Evolutionary conservation across 78 protist species (phyloP), one percentile per base, ranked within the genome.

Genomic region (Dictyostelium firmibasis): DNA sequence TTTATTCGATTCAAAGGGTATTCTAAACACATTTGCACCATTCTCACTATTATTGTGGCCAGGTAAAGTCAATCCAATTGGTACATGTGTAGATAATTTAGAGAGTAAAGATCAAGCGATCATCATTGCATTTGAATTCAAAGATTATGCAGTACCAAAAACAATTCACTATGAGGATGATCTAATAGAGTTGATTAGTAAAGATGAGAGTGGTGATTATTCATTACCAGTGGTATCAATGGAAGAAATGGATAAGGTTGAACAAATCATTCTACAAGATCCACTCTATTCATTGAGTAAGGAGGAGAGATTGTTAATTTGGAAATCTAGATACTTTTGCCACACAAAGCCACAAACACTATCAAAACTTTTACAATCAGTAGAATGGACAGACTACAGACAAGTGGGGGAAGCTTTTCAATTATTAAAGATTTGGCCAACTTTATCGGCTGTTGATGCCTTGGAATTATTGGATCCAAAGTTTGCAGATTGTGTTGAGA

Each of bases 381-480:
- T 98, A 2, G 35, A 60, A 10, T 98, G 99, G 99, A 64, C 57
- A 43, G 16, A 77, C 18, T 96, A 79, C 1, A 35, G 6, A n/a
- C 92, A 86, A 2, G 98, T 97, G 23, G 38, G 35, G 18, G 98
- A 97, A 43, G 97, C 92, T 25, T 93, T 35, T 18, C 20, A 74
- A 20, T 77, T 91, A 33, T 44, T 97, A 38, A 43, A 33, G 1
- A 81, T 31, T 31, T 97, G 98, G 98, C 84, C 92, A 50, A 41
- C 84, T 14, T n/a, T 67, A n/a, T 11, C 53, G 4, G 93, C 96
- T 0, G 72, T 74, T 0, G 85, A 91, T 31, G 84, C 98, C 0
- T 81, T 98, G 11, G 97, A 97, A 91, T 96, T 98, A 44, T 83
- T 98, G 25, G 98, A 98, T 79, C 81, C 95, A 7, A 81, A 95